These are phyloP conservation scores for Aspergillus hortae DNA, from an alignment of 2,329 filamentous ascomycete species.

Conservation along the genomic window DNA sequence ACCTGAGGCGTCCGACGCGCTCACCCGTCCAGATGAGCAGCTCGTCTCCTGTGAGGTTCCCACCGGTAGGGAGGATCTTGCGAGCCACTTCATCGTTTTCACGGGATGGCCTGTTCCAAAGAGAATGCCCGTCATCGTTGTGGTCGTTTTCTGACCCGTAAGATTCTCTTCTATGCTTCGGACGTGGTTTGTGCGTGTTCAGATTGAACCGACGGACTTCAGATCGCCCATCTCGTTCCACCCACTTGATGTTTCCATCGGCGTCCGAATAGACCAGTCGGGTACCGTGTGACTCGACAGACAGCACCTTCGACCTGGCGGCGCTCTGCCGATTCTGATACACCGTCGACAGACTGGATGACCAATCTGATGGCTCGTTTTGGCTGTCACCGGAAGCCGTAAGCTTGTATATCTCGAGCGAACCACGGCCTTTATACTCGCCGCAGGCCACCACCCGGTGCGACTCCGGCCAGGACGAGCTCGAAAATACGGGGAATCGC, in stretches of 20 bases:
- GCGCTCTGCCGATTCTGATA: slow-evolving; percentile 82
- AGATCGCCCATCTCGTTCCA: slow-evolving; percentile 73
- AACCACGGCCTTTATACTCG: slow-evolving; percentile 88
- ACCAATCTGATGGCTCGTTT: slow-evolving; percentile 20
- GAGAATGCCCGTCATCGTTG: slow-evolving; percentile 23
- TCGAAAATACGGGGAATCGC: slow-evolving; percentile 44
- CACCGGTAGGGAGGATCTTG: slow-evolving; percentile 66
- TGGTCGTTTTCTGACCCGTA: background rate
- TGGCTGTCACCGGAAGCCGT: slow-evolving; percentile 26
- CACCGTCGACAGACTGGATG: slow-evolving; percentile 26
- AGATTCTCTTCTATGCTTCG: background rate
- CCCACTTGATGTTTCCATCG: slow-evolving; percentile 81
- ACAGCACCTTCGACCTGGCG: slow-evolving; percentile 74
- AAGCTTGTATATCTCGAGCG: slow-evolving; percentile 72
- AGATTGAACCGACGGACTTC: slow-evolving; percentile 57
- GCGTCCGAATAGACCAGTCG: slow-evolving; percentile 80
- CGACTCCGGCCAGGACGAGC: slow-evolving; percentile 47
- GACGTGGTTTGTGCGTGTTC: slow-evolving; percentile 39
- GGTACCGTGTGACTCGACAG: slow-evolving; percentile 76
- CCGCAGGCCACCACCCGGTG: slow-evolving; percentile 76
- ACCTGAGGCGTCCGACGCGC: slow-evolving; percentile 68
- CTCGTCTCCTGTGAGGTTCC: slow-evolving; percentile 55
- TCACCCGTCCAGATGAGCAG: slow-evolving; percentile 87
- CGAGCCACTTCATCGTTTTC: slow-evolving; percentile 67
- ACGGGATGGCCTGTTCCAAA: slow-evolving; percentile 56